Base-by-base conservation (phyloP, 1,139 yeast species). In the Diutina ranongensis region DNA sequence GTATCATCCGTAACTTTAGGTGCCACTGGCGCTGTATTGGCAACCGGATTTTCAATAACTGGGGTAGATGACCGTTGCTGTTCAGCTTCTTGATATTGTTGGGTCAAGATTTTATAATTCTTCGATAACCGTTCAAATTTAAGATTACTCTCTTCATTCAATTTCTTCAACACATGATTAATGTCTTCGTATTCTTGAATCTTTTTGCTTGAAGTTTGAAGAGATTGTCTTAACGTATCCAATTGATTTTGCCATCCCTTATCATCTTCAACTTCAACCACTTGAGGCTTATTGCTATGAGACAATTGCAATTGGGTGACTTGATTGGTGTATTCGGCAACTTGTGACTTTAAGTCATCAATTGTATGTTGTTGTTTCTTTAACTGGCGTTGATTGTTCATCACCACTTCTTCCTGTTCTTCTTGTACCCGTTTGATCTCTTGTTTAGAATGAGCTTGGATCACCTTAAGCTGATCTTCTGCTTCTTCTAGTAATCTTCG, bases 401-500 rank as follows among this genome's bases (percentile, higher is more conserved):
- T 62, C 51, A 84, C 87, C 2, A 78, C 52, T 40, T 74, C 74
- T 18, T 71, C 72, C 45, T 77, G 79, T 49, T 83, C 92, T 45
- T 83, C 87, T 2, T 64, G 60, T 1, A 77, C 40, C 40, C 52
- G 54, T 4, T 54, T 51, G 27, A 69, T 46, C 46, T 68, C 71
- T 9, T 48, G 47, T 45, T 58, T 60, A 40, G 58, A 52, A 13
- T 67, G 70, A 1, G 53, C 52, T 22, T 75, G 64, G 48, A 75
- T 74, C 5, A 57, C 53, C 40, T 72, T 75, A 46, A 76, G 73
- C 44, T 69, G 72, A 44, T 77, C 80, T 53, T 87, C 92, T 4
- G 77, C 72, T 44, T 86, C 95, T 44, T 77, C 61, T 22, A 87
- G 58, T 35, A 87, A 61, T 50, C 86, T 68, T 52, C 94, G 73